Evolutionary conservation across 2,329 filamentous ascomycete species (phyloP).

Genomic region (Fragosphaeria purpurea): DNA sequence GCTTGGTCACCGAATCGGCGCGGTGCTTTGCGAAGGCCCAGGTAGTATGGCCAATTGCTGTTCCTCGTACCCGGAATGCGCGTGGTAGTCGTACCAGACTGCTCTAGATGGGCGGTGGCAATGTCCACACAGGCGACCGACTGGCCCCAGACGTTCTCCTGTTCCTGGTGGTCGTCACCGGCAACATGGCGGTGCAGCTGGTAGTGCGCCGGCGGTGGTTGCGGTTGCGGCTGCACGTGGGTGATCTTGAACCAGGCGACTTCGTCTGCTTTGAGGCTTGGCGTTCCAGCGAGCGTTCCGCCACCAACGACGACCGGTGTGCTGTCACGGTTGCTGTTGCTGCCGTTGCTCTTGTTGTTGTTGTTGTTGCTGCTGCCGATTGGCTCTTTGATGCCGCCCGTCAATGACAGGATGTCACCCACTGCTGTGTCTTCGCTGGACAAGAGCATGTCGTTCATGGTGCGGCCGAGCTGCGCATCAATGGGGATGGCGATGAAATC

Average conservation of each 20-base stretch:
- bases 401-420: constrained; percentile 57
- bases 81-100: constrained; percentile 78
- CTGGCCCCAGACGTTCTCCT: constrained; percentile 64
- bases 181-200: constrained; percentile 25
- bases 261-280: constrained; percentile 34
- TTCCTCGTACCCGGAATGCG: constrained; percentile 66
- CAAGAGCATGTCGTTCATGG: constrained; percentile 61
- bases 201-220: neutral
- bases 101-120: constrained; percentile 77
- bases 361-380: neutral
- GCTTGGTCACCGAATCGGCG: constrained; percentile 32
- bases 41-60: constrained; percentile 83
- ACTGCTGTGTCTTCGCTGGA: constrained; percentile 52
- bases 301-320: neutral
- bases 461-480: constrained; percentile 73
- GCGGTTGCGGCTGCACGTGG: constrained; percentile 51
- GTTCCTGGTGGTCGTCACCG: constrained; percentile 45
- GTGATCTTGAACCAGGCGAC: constrained; percentile 92
- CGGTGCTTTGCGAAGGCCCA: constrained; percentile 62
- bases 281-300: neutral
- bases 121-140: constrained; percentile 80
- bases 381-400: constrained; percentile 23
- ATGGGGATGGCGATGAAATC: constrained; percentile 85
- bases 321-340: constrained; percentile 7
- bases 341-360: constrained; percentile 18